Base-by-base conservation (phyloP, 2,329 filamentous ascomycete genomes). In the Xylariaceae sp. region DNA sequence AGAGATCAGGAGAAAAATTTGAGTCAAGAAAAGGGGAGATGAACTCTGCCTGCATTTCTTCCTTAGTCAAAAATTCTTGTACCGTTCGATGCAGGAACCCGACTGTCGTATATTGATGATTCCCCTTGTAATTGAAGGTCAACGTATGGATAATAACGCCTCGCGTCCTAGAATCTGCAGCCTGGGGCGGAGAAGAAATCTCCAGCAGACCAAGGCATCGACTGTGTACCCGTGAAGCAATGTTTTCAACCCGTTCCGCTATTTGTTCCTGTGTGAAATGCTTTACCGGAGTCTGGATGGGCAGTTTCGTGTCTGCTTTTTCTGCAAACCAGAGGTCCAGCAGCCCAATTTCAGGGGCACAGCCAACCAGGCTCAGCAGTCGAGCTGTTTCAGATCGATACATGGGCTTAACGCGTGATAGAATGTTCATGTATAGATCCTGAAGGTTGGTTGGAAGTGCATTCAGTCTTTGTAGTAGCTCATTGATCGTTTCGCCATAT, bases 271-370 rank as follows among this genome's bases (percentile, higher is more conserved):
- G 42, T 2, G 40, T 42, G 0, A 55, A 42, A 5, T 56, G 50
- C 14, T 17, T 40, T 3, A 52, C 32, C 11, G 35, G 4, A 12
- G 53, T 49, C 6, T 35, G 39, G 10, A 36, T 31, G 1, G 56
- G 47, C 39, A 49, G 49, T 3, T 51, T 14, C 19, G 52, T 9
- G 6, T 55, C 45, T 35, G 53, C 49, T 5, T 45, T 42, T 32
- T 60, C 54, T 9, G 56, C 56, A 39, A 53, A 60, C 54, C 53
- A 58, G 3, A 61, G 36, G 10, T 56, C 56, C 0, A 60, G 27
- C 5, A 50, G 47, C 36, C 51, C 47, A 5, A 56, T 15, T 7
- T 44, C 10, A n/a, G 3, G 3, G 2, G 2, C 5, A 1, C 11
- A 2, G 19, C 38, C 22, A 30, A 56, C 43, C n/a, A 58, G 39